Conservation (phyloP, 441 rosid genomes). For the Erodium texanum region DNA sequence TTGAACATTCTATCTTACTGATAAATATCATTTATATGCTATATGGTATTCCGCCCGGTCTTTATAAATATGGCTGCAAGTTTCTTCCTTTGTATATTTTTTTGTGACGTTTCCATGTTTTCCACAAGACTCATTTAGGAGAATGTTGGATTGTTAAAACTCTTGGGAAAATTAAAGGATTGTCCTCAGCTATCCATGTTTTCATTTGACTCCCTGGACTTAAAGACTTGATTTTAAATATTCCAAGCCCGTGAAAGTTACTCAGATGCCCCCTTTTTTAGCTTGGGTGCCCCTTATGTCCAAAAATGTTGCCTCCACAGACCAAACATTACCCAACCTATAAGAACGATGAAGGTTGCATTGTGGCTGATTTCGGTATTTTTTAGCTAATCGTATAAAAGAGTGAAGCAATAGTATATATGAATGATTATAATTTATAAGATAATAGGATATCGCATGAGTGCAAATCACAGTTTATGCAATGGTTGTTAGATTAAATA, state of each 20-base stretch:
- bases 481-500: no score
- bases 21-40: neutral
- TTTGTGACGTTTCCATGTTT: neutral
- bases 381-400: no score
- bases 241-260: neutral
- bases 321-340: neutral
- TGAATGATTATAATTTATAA: no score
- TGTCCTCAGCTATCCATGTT: neutral
- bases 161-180: neutral
- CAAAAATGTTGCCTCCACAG: neutral
- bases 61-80: neutral
- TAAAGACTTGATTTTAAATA: neutral
- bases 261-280: neutral
- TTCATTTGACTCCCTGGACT: neutral
- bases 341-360: neutral
- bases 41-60: no score
- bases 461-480: no score
- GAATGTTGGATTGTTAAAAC: neutral
- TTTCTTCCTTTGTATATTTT: neutral
- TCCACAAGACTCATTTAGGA: neutral
- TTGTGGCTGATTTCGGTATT: no score
- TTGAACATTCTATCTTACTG: neutral
- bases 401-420: no score
- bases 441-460: no score
- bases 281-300: neutral